Conservation (phyloP, 805 yeast genomes). For the Cyberlindnera xylosilytica region DNA sequence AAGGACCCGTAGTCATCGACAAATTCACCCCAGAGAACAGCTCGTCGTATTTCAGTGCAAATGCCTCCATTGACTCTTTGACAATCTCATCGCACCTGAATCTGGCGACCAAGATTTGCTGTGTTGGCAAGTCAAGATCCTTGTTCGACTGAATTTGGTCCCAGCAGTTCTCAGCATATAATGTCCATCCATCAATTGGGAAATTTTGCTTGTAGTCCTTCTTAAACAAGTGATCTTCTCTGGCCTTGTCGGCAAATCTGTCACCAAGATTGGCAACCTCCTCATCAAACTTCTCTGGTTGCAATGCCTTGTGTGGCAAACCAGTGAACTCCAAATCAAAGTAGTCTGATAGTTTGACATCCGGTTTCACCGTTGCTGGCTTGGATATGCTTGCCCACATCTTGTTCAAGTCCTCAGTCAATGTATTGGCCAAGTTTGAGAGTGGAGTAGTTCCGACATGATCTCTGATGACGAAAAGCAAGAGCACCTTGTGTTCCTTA, state of each 20-base stretch:
- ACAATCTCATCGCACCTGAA: conserved; percentile 92
- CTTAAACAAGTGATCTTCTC: conserved; percentile 45
- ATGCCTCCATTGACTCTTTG: conserved; percentile 31
- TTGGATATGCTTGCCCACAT: conserved; percentile 80
- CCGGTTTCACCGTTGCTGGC: conserved; percentile 55
- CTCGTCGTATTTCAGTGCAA: conserved; percentile 13
- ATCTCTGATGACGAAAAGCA: conserved; percentile 89
- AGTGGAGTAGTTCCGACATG: conserved; percentile 86
- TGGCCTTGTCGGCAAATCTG: conserved; percentile 40
- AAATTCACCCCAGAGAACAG: conserved; percentile 10
- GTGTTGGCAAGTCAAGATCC: conserved; percentile 95
- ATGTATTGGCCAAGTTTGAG: conserved; percentile 62
- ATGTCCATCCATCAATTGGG: conserved; percentile 95
- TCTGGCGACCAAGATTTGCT: conserved; percentile 90
- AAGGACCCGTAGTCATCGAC: conserved; percentile 18
- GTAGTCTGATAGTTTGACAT: conserved; percentile 62
- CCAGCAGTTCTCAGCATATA: conserved; percentile 91
- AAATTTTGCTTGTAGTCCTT: conserved; percentile 75
- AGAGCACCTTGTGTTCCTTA: conserved; percentile 55
- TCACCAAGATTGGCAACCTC: conserved; percentile 66
- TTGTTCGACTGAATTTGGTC: conserved; percentile 88
- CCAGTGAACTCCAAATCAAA: conserved; percentile 83
- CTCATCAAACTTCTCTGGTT: conserved; percentile 61
- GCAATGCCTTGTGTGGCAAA: conserved; percentile 81
- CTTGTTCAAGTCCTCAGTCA: conserved; percentile 65